These are phyloP conservation scores for Talaromyces rugulosus DNA, from an alignment of 2,329 filamentous ascomycete genomes.

Conservation along the genomic window DNA sequence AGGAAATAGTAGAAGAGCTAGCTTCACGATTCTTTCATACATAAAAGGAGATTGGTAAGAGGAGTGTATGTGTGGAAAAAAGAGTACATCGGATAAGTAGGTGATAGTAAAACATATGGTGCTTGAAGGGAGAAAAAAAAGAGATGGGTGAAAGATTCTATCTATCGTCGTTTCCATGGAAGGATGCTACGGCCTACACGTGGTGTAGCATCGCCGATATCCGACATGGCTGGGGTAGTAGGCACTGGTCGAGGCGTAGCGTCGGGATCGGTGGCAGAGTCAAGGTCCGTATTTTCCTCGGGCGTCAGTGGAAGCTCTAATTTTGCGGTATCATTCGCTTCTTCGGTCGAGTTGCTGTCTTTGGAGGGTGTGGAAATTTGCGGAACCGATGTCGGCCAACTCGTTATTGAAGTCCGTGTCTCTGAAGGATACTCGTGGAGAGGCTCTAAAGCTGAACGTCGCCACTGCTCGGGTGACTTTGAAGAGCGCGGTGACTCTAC, in stretches of 20 bases:
- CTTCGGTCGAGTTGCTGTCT: not conserved
- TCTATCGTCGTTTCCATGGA: not conserved
- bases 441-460: constrained; percentile 7
- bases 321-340: not conserved
- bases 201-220: constrained; percentile 3
- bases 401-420: not conserved
- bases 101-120: constrained; percentile 2
- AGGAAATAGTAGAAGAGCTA: not conserved
- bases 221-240: constrained; percentile 13
- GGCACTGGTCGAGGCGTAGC: constrained; percentile 13
- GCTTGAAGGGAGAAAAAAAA: not conserved
- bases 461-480: constrained; percentile 2
- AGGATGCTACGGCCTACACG: not conserved
- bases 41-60: not conserved
- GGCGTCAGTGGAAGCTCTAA: not conserved
- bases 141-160: not conserved
- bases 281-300: not conserved
- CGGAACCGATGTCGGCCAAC: not conserved
- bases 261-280: constrained; percentile 8
- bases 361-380: constrained; percentile 4
- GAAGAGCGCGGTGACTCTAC: constrained; percentile 13
- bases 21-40: not conserved
- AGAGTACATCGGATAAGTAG: not conserved
- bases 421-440: constrained; percentile 10
- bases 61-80: not conserved